A percentile compares a stretch with the other conserved stretches of the same genome.
These are phyloP conservation scores for Ogataea trehaloabstinens DNA, from an alignment of 805 yeast genomes.

Conservation along the genomic window DNA sequence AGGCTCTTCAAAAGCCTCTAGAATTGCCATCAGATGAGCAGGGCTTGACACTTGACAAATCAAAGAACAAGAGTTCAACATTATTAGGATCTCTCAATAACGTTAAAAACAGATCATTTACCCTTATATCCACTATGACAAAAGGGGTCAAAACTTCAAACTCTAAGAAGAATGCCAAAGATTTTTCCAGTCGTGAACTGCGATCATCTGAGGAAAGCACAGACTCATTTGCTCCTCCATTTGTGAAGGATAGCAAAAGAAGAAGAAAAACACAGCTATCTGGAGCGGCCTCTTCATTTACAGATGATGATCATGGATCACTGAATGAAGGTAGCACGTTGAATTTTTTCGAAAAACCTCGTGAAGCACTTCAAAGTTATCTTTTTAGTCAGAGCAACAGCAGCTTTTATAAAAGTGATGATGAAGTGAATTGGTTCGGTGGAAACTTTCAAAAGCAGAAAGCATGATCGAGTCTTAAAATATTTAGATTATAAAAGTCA, in stretches of 20 bases:
- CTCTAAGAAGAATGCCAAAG: neutral
- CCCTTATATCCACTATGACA: slow-evolving; percentile 20
- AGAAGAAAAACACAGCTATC: slow-evolving; percentile 6
- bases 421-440: slow-evolving; percentile 26
- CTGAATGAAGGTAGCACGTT: slow-evolving; percentile 3
- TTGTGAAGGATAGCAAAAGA: slow-evolving; percentile 4
- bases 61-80: slow-evolving; percentile 1
- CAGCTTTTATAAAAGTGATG: slow-evolving; percentile 17
- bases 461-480: no score
- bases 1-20: neutral
- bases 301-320: slow-evolving; percentile 6
- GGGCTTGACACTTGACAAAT: neutral
- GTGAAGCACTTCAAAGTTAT: slow-evolving; percentile 8
- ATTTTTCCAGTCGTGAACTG: slow-evolving; percentile 1
- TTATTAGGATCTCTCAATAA: slow-evolving; percentile 9
- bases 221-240: slow-evolving; percentile 7
- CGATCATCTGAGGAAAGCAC: slow-evolving; percentile 11
- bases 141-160: slow-evolving; percentile 10
- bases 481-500: no score
- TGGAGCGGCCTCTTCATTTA: neutral
- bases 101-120: slow-evolving; percentile 14
- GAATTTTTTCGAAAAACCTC: slow-evolving; percentile 5
- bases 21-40: neutral
- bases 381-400: slow-evolving; percentile 9
- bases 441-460: slow-evolving; percentile 18